Evolutionary conservation across 805 yeast genomes (phyloP).

Genomic region (Starmera caribaea): DNA sequence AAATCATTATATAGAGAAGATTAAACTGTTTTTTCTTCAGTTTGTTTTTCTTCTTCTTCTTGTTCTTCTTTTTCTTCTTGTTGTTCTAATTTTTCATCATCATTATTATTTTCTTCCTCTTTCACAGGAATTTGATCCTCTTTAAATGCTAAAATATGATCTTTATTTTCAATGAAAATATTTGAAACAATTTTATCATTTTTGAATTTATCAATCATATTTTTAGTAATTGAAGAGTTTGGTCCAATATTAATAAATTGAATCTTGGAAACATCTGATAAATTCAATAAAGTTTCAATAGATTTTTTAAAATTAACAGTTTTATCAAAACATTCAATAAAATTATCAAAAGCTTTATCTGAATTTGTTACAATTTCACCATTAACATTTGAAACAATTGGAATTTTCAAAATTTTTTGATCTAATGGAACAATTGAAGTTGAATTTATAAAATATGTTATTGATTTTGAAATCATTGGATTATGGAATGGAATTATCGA

Average conservation of each 20-base stretch:
- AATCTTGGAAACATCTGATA: slow-evolving; percentile 1
- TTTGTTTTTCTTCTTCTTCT: too few relatives aligned
- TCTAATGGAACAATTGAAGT: background rate
- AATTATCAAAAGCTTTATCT: slow-evolving; percentile 20
- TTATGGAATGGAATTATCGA: slow-evolving; percentile 38
- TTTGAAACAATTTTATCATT: too few relatives aligned
- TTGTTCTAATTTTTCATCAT: too few relatives aligned
- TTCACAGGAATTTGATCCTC: too few relatives aligned
- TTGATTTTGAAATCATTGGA: too few relatives aligned
- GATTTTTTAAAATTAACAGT: slow-evolving; percentile 36
- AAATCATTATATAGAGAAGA: too few relatives aligned
- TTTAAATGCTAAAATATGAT: too few relatives aligned
- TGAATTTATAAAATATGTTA: too few relatives aligned
- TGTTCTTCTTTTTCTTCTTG: too few relatives aligned
- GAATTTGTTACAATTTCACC: slow-evolving; percentile 19
- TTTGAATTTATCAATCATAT: slow-evolving; percentile 6
- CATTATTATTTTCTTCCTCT: too few relatives aligned
- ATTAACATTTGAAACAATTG: slow-evolving; percentile 29
- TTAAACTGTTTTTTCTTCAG: too few relatives aligned
- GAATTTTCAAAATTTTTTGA: slow-evolving; percentile 14
- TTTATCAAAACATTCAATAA: slow-evolving; percentile 29
- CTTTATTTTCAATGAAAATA: too few relatives aligned
- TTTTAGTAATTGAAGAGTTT: slow-evolving; percentile 12
- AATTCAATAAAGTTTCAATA: slow-evolving; percentile 14
- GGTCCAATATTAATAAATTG: slow-evolving; percentile 16